These are phyloP conservation scores for Fusarium verticillioides DNA, from an alignment of 2,329 filamentous ascomycete genomes.

Conservation along the genomic window DNA sequence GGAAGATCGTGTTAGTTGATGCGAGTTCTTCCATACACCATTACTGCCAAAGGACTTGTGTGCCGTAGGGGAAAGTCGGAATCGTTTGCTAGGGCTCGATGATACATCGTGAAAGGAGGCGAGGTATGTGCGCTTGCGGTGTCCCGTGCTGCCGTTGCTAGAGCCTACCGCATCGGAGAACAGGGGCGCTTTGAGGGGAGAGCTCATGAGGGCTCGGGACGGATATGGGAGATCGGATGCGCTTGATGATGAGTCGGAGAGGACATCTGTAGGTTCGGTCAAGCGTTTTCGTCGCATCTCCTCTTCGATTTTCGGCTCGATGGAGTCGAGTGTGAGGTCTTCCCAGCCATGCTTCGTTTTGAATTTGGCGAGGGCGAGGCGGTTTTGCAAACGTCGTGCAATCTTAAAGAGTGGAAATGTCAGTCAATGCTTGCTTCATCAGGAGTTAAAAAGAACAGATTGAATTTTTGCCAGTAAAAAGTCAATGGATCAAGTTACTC, in stretches of 20 bases:
- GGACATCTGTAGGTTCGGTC: slow-evolving; percentile 72
- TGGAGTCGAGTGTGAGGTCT: slow-evolving; percentile 84
- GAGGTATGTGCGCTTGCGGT: slow-evolving; percentile 72
- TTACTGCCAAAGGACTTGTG: slow-evolving; percentile 67
- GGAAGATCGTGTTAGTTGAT: slow-evolving; percentile 85
- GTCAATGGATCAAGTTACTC: slow-evolving; percentile 44
- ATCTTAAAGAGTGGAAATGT: slow-evolving; percentile 69
- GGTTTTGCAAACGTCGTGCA: slow-evolving; percentile 90
- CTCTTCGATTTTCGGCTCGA: slow-evolving; percentile 86
- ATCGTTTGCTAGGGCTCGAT: slow-evolving; percentile 74
- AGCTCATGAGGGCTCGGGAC: slow-evolving; percentile 78
- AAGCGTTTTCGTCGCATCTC: slow-evolving; percentile 79
- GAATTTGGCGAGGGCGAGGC: slow-evolving; percentile 94
- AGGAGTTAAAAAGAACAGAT: neutral
- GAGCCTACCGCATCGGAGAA: slow-evolving; percentile 86
- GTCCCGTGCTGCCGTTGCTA: slow-evolving; percentile 73
- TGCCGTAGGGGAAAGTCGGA: slow-evolving; percentile 70
- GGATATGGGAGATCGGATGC: slow-evolving; percentile 81
- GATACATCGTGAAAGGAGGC: slow-evolving; percentile 66
- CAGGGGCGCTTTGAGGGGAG: slow-evolving; percentile 82
- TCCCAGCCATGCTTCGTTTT: slow-evolving; percentile 97
- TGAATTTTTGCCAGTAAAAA: neutral
- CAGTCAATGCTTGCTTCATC: slow-evolving; percentile 15
- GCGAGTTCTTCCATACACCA: slow-evolving; percentile 78
- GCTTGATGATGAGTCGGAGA: slow-evolving; percentile 89